These are phyloP conservation scores for Xylaria sp. DNA, from an alignment of 2,329 filamentous ascomycete species.

Conservation along the genomic window DNA sequence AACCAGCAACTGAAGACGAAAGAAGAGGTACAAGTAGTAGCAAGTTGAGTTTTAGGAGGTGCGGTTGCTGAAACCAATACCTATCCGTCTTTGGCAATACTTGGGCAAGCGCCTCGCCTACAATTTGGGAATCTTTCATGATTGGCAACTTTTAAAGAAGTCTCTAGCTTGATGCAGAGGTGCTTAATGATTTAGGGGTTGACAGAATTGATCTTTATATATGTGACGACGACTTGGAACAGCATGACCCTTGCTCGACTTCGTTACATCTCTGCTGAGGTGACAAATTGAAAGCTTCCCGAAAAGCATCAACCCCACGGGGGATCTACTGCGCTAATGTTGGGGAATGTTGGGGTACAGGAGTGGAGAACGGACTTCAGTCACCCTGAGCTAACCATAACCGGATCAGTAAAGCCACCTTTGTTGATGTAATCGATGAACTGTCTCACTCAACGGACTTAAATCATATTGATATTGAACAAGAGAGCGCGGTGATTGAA, in stretches of 20 bases:
- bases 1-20: constrained; percentile 21
- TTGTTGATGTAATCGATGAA: too few relatives aligned
- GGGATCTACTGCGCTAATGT: neutral
- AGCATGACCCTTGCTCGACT: constrained; percentile 5
- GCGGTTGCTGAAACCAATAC: constrained; percentile 22
- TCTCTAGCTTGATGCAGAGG: neutral
- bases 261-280: neutral
- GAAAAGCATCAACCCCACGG: constrained; percentile 13
- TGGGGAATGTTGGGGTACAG: neutral
- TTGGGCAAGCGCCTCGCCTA: constrained; percentile 20
- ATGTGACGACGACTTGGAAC: neutral
- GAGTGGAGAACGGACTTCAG: constrained; percentile 13
- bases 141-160: neutral
- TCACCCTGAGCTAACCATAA: constrained; percentile 10
- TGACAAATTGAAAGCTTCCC: constrained; percentile 2
- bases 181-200: neutral
- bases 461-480: neutral
- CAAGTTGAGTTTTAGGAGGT: constrained; percentile 17
- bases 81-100: constrained; percentile 18
- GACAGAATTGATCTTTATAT: constrained; percentile 12
- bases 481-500: neutral
- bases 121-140: constrained; percentile 18
- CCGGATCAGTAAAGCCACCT: too few relatives aligned
- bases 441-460: neutral
- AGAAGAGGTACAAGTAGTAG: constrained; percentile 15